Evolutionary conservation across 2,329 filamentous ascomycete species (phyloP).

Genomic region (Paramyrothecium sp.): DNA sequence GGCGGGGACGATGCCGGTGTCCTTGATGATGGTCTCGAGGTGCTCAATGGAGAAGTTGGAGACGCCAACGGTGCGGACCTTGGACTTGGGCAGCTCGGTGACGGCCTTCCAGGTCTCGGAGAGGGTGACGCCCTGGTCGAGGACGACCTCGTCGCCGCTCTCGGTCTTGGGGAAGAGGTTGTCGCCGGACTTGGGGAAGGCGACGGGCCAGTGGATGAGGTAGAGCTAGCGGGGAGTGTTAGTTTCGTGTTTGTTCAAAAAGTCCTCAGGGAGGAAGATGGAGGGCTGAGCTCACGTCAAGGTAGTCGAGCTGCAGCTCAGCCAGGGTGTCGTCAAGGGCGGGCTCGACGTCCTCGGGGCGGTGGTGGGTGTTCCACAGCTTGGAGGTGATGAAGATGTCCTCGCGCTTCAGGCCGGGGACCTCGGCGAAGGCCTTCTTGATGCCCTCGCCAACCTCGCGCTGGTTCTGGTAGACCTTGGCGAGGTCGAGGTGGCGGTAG

Average conservation of each 20-base stretch:
- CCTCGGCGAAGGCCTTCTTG: constrained; percentile 45
- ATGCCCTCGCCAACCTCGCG: constrained; percentile 56
- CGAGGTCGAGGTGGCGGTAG: constrained; percentile 60
- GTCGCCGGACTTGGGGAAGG: constrained; percentile 38
- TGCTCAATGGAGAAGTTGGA: constrained; percentile 69
- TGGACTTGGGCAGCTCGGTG: constrained; percentile 57
- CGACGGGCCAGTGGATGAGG: constrained; percentile 62
- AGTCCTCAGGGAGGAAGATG: too few species aligned
- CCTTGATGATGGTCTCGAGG: constrained; percentile 54
- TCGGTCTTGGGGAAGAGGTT: constrained; percentile 39
- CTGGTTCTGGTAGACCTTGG: constrained; percentile 64
- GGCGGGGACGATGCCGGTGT: constrained; percentile 53
- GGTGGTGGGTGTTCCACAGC: constrained; percentile 60
- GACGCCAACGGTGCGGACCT: constrained; percentile 67
- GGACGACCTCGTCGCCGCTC: constrained; percentile 43
- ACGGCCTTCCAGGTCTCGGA: constrained; percentile 71
- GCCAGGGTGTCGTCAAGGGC: constrained; percentile 56
- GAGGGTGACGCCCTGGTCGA: constrained; percentile 60
- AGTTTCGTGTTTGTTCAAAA: constrained; percentile 32
- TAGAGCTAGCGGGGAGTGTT: constrained; percentile 80
- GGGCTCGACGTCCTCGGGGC: constrained; percentile 58
- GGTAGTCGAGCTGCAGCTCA: constrained; percentile 55
- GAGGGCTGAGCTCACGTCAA: constrained; percentile 47
- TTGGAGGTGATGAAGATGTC: constrained; percentile 67
- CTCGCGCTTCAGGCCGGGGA: constrained; percentile 53